These are phyloP conservation scores for Isabelozyma rhagii DNA, from an alignment of 805 yeast species.

Conservation along the genomic window DNA sequence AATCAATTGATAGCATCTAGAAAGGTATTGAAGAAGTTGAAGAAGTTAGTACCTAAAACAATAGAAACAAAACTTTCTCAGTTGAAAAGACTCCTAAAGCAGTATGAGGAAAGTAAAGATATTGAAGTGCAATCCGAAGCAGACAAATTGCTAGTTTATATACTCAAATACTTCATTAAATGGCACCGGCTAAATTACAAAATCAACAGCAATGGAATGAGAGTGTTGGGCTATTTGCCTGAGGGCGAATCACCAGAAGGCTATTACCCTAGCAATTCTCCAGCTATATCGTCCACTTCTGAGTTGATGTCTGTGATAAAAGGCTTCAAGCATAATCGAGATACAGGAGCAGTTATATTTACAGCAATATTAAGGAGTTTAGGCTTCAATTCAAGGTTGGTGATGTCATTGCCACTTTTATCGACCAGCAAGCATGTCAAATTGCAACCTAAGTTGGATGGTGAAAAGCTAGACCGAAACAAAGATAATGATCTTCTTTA, in stretches of 20 bases:
- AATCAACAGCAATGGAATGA: constrained; percentile 24
- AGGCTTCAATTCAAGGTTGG: constrained; percentile 28
- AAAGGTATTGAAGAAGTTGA: constrained; percentile 16
- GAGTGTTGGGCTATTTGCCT: constrained; percentile 27
- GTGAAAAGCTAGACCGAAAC: constrained; percentile 13
- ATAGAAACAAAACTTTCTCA: constrained; percentile 1
- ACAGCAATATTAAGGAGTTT: constrained; percentile 24
- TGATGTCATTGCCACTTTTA: constrained; percentile 28
- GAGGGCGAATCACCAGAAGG: constrained; percentile 4
- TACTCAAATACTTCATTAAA: constrained; percentile 28
- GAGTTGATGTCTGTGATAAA: constrained; percentile 13
- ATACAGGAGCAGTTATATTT: constrained; percentile 30
- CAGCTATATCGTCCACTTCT: constrained; percentile 4
- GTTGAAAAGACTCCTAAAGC: not conserved
- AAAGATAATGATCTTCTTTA: constrained; percentile 30
- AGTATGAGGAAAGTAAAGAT: constrained; percentile 1
- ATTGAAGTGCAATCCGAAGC: not conserved
- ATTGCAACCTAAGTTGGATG: constrained; percentile 22
- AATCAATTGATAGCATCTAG: constrained; percentile 16
- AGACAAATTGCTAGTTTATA: constrained; percentile 21
- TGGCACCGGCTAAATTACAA: constrained; percentile 32
- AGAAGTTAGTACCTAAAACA: constrained; percentile 21
- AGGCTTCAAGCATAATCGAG: constrained; percentile 27
- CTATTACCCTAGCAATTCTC: constrained; percentile 19
- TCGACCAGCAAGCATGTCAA: constrained; percentile 7